Percentiles rank a stretch among this genome's conserved stretches.
Evolutionary conservation across 768 basidiomycete genomes (phyloP).

Genomic region (Arthromyces matolae): DNA sequence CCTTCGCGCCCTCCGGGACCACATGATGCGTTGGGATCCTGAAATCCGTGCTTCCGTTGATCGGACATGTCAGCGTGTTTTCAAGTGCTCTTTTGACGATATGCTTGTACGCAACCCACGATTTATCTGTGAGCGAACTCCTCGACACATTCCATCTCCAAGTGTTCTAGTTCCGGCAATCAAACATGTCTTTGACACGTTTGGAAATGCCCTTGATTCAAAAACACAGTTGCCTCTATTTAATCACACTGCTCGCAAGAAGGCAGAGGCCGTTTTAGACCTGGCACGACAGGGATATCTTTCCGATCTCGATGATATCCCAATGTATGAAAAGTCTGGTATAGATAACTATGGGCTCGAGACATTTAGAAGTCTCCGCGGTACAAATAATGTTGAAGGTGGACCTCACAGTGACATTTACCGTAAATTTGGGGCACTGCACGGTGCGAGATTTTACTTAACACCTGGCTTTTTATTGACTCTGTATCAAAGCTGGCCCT

Average conservation of each 20-base stretch:
- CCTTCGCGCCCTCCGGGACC: conserved; percentile 19
- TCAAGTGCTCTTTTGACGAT: conserved; percentile 13
- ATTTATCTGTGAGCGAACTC: conserved; percentile 14
- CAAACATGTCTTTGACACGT: conserved; percentile 17
- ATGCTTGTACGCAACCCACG: conserved; percentile 19
- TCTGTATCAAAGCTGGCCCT: conserved; percentile 12
- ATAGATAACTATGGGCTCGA: conserved; percentile 20
- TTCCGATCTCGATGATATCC: conserved; percentile 16
- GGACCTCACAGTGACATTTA: conserved; percentile 24
- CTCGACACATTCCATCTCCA: conserved; percentile 17
- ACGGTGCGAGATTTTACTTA: neutral
- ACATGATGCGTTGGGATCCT: conserved; percentile 23
- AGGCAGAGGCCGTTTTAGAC: conserved; percentile 17
- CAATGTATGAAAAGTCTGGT: conserved; percentile 19
- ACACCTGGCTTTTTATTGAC: neutral
- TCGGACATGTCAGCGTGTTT: conserved; percentile 7
- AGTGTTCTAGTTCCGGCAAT: conserved; percentile 20
- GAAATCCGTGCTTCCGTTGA: conserved; percentile 13
- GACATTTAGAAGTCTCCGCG: conserved; percentile 15
- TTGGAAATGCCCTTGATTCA: conserved; percentile 18
- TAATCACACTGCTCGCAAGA: conserved; percentile 1
- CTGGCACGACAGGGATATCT: conserved; percentile 21
- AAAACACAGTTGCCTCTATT: conserved; percentile 16
- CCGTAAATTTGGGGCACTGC: conserved; percentile 18
- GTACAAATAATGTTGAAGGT: conserved; percentile 23